Percentiles rank a stretch among this genome's conserved stretches.
phyloP scores from a whole-genome alignment of 73 alveolate species.

The Tetrahymena elliotti region DNA sequence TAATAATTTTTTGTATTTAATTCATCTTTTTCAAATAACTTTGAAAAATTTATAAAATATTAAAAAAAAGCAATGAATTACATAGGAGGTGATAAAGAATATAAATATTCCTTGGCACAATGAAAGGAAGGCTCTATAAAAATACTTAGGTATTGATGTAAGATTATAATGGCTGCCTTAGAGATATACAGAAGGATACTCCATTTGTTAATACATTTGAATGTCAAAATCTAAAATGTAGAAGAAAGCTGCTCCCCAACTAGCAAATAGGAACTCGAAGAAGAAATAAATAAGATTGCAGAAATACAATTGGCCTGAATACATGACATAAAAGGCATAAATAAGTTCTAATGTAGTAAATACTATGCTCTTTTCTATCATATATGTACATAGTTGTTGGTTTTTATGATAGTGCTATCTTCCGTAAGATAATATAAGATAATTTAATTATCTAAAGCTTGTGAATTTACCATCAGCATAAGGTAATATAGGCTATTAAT shows the following conservation, averaged over 20 bases:
- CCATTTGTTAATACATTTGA: background rate
- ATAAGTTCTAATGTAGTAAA: background rate
- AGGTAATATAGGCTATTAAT: background rate
- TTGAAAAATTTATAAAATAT: too few species aligned
- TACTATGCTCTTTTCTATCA: background rate
- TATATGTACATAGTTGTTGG: background rate
- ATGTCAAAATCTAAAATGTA: background rate
- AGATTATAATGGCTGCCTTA: background rate
- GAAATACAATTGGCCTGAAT: background rate
- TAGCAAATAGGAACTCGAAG: background rate
- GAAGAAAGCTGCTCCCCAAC: background rate
- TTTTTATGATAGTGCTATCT: background rate
- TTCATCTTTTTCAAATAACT: too few species aligned
- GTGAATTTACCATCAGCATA: background rate
- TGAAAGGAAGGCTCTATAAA: background rate
- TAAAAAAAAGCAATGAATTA: background rate
- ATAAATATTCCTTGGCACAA: background rate
- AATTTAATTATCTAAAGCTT: background rate
- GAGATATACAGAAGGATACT: background rate
- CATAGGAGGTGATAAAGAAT: background rate
- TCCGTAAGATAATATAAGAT: background rate
- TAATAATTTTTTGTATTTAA: too few species aligned
- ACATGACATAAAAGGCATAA: background rate
- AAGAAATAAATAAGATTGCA: background rate
- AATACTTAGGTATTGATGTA: background rate